Evolutionary conservation across 179 eudicot genomes (phyloP).

Genomic region (Drosera spatulata): DNA sequence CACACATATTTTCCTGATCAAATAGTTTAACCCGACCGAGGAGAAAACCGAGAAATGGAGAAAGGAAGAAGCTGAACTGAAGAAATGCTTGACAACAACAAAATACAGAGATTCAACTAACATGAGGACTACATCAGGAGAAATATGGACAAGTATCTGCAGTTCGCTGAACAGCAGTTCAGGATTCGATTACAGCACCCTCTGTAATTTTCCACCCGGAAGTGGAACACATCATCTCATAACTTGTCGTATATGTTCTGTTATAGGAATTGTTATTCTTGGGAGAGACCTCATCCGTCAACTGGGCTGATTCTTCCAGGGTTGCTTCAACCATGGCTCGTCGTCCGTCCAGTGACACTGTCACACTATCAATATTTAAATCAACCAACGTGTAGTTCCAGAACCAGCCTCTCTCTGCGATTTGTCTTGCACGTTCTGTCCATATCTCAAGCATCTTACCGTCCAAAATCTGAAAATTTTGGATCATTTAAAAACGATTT

Average conservation of each 20-base stretch:
- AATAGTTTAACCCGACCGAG: too few species aligned
- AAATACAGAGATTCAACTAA: neutral
- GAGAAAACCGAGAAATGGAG: neutral
- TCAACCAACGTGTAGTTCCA: conserved; percentile 62
- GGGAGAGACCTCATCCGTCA: conserved; percentile 56
- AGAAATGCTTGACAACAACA: neutral
- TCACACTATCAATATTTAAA: conserved; percentile 78
- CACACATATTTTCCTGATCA: too few species aligned
- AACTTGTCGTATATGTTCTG: conserved; percentile 78
- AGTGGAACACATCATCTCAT: conserved; percentile 49
- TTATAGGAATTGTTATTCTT: conserved; percentile 70
- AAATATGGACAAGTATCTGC: conserved; percentile 13
- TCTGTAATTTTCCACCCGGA: conserved; percentile 90
- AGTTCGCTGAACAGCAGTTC: conserved; percentile 6
- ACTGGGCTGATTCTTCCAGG: conserved; percentile 69
- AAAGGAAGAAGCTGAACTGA: neutral
- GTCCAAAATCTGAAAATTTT: conserved; percentile 56
- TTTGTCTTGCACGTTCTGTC: conserved; percentile 70
- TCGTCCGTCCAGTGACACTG: conserved; percentile 63
- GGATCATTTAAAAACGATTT: neutral
- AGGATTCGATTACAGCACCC: conserved; percentile 90
- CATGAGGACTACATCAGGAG: too few species aligned
- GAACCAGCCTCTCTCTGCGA: conserved; percentile 72
- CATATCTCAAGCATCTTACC: conserved; percentile 89
- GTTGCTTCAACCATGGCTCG: conserved; percentile 88